phyloP scores from a whole-genome alignment of 352 stramenopile genomes.

The Pythium brachiatum region DNA sequence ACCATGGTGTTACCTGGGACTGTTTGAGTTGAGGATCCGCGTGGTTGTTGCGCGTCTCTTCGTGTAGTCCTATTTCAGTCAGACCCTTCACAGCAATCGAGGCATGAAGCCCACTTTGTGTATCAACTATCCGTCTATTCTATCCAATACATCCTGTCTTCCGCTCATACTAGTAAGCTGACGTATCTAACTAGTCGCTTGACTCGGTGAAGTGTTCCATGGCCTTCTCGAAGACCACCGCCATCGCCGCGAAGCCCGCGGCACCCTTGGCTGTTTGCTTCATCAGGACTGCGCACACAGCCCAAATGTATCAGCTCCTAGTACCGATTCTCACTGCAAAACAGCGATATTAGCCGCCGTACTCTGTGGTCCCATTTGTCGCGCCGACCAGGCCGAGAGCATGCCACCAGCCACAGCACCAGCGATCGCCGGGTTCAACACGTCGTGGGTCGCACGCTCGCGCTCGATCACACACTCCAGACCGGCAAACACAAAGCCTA shows the following conservation, averaged over 20 bases:
- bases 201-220: conserved; percentile 55
- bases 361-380: conserved; percentile 63
- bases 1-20: background rate
- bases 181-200: background rate
- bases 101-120: background rate
- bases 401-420: conserved; percentile 62
- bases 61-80: conserved; percentile 5
- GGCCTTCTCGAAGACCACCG: conserved; percentile 83
- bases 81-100: background rate
- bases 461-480: conserved; percentile 85
- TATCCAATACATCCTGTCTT: conserved; percentile 1
- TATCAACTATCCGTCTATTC: background rate
- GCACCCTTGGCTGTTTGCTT: conserved; percentile 75
- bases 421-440: conserved; percentile 74
- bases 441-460: conserved; percentile 72
- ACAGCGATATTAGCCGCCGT: conserved; percentile 3
- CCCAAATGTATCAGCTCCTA: background rate
- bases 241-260: conserved; percentile 77
- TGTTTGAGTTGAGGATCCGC: background rate
- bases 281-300: conserved; percentile 42
- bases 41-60: background rate
- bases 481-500: conserved; percentile 77
- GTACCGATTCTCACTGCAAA: too few species aligned
- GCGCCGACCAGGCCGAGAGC: conserved; percentile 65
- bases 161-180: background rate